These are phyloP conservation scores for Schizothecium vesticola DNA, from an alignment of 495 filamentous ascomycete genomes.

Conservation along the genomic window DNA sequence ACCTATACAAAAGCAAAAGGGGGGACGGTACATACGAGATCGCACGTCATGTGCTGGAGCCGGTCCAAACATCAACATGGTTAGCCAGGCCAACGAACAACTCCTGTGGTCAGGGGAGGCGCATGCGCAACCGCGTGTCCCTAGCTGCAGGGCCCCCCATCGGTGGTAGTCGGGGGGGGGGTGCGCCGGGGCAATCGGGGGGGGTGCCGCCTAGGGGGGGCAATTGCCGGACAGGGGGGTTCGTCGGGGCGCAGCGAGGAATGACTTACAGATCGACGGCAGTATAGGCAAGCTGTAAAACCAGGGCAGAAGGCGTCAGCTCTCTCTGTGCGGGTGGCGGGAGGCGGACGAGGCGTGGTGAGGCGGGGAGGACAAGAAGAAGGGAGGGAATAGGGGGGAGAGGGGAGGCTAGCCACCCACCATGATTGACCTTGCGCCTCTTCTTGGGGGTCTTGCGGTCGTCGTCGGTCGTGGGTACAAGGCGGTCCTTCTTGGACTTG, in stretches of 20 bases:
- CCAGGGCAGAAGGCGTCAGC: slow-evolving; percentile 47
- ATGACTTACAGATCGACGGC: slow-evolving; percentile 91
- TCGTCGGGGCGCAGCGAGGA: slow-evolving; percentile 14
- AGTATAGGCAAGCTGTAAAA: slow-evolving; percentile 91
- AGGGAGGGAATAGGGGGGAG: slow-evolving; percentile 18
- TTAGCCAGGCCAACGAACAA: slow-evolving; percentile 26
- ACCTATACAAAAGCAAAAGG: slow-evolving; percentile 11
- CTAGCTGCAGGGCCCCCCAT: slow-evolving; percentile 1
- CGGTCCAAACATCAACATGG: slow-evolving; percentile 12
- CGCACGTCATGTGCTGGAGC: slow-evolving; percentile 98
- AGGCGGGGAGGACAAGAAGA: slow-evolving; percentile 11
- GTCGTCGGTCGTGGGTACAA: slow-evolving; percentile 38
- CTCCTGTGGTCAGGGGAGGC: slow-evolving; percentile 12
- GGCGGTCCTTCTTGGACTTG: slow-evolving; percentile 40
- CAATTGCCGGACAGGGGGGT: slow-evolving; percentile 29
- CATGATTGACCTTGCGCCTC: slow-evolving; percentile 99
- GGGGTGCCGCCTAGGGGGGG: slow-evolving; percentile 11
- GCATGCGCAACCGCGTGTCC: slow-evolving; percentile 3
- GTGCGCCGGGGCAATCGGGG: slow-evolving; percentile 3
- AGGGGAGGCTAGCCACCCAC: slow-evolving; percentile 49
- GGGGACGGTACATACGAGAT: slow-evolving; percentile 76
- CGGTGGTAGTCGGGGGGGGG: slow-evolving; percentile 2
- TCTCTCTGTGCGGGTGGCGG: slow-evolving; percentile 16
- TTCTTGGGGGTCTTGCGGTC: slow-evolving; percentile 73
- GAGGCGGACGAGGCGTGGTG: background rate